Evolutionary conservation across 1,284 basidiomycete genomes (phyloP), one percentile per base, ranked within the genome.

Genomic region (Pseudozyma tsukubaensis): DNA sequence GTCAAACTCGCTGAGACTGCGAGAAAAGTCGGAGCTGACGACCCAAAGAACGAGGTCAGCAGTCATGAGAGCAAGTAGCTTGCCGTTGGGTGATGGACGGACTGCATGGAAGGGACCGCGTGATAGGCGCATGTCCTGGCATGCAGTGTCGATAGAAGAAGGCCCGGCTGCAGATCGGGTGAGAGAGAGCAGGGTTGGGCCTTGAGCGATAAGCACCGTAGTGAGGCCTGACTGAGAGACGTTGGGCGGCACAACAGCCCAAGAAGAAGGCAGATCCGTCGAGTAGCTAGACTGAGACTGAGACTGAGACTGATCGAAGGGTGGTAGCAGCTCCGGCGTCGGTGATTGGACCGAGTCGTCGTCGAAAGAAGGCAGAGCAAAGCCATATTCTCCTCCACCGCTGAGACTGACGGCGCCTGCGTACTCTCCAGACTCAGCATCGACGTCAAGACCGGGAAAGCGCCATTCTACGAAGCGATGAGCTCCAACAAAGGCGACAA

Each of bases 51-150:
- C 11, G 90, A 91, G 29, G 87, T 72, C 87, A 55, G 88, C 89
- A 0, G 91, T 94, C 40, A 97, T 86, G 12, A 98, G 87, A 0
- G 94, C 94, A 13, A 98, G 88, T 43, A 94, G 91, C 80, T 95
- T 94, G 37, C 95, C 95, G 77, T 96, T 96, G 0, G 95, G 95
- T 0, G 94, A 97, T 0, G 93, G 90, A 0, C 91, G 89, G 58
- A 99, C 89, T 76, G 92, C 91, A 0, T 89, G 89, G 85, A 97
- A 98, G 1, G 97, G 96, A 0, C 94, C 94, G 40, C 92, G 89
- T 14, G 90, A 91, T 14, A 97, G 86, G n/a, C 92, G 90, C 86
- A 81, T 62, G 45, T 80, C 77, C 24, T 70, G 72, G 36, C 69
- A 66, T 7, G 69, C 71, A 0, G 72, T 65, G 34, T 65, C 77